A percentile compares a stretch with the other conserved stretches of the same genome.
phyloP scores from a whole-genome alignment of 345 rosid genomes.

The Lepidium aucheri region DNA sequence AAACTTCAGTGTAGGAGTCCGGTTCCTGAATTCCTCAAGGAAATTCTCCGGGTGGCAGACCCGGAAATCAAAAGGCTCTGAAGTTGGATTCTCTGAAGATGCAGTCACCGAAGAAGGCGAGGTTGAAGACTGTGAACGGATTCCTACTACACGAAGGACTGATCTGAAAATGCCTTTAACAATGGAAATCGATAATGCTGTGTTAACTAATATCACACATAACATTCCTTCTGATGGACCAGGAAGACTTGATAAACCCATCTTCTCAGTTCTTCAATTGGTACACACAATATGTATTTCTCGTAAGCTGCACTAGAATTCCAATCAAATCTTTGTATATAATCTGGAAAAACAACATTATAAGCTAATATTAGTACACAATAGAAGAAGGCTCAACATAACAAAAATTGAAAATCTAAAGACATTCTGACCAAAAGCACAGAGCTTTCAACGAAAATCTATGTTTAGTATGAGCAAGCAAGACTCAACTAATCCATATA shows the following conservation, averaged over 20 bases:
- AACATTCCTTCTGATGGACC: constrained; percentile 89
- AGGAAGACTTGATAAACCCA: constrained; percentile 89
- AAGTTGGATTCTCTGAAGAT: constrained; percentile 18
- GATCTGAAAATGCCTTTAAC: constrained; percentile 59
- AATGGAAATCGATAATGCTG: constrained; percentile 73
- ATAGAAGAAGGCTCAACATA: neutral
- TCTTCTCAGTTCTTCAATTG: constrained; percentile 16
- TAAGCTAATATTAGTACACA: constrained; percentile 10
- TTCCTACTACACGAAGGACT: constrained; percentile 58
- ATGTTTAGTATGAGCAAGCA: neutral
- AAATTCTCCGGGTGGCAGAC: constrained; percentile 36
- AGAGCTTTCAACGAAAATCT: neutral
- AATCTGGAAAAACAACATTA: constrained; percentile 22
- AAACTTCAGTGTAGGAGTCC: constrained; percentile 44
- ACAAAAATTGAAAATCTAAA: neutral
- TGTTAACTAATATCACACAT: constrained; percentile 67
- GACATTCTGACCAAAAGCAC: neutral
- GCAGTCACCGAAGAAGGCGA: constrained; percentile 22
- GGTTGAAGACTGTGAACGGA: constrained; percentile 34
- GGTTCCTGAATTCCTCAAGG: constrained; percentile 58
- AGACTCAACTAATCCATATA: neutral
- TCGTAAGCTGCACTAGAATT: neutral
- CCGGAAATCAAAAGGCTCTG: constrained; percentile 37
- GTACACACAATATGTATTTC: neutral
- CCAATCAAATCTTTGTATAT: constrained; percentile 1